phyloP scores from a whole-genome alignment of 139 green algal species.

The Chlorella vulgaris region DNA sequence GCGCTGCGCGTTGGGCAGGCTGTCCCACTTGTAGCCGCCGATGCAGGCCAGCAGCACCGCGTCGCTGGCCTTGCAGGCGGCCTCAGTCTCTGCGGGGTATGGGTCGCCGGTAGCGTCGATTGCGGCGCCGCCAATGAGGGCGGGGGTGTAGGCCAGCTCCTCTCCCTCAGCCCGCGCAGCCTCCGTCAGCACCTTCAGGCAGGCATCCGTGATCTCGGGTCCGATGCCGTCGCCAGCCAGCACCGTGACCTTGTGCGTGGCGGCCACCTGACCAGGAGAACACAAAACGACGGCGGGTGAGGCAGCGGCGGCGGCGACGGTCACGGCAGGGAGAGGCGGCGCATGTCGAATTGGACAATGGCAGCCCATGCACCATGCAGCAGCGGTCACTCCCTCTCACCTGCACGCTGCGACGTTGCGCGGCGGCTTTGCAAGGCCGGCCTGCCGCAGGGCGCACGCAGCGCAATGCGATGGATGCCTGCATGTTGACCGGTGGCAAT shows the following conservation, averaged over 20 bases:
- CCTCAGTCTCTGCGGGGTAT: constrained; percentile 87
- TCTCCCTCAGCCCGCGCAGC: constrained; percentile 72
- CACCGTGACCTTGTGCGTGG: constrained; percentile 80
- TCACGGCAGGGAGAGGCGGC: too few relatives aligned
- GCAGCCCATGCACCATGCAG: not conserved
- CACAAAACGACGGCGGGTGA: not conserved
- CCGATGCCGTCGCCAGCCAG: constrained; percentile 98
- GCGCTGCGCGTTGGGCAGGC: constrained; percentile 73
- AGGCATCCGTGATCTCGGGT: constrained; percentile 94
- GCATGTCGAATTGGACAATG: too few relatives aligned
- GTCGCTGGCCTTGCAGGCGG: constrained; percentile 84
- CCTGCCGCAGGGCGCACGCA: constrained; percentile 4
- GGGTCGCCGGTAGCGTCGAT: constrained; percentile 91
- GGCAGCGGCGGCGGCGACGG: constrained; percentile 1
- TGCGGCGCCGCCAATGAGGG: constrained; percentile 92
- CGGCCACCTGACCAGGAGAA: not conserved
- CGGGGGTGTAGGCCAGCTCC: constrained; percentile 83
- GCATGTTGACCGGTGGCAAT: not conserved
- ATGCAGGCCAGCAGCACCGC: constrained; percentile 94
- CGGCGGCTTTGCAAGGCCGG: not conserved
- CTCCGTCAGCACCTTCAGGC: constrained; percentile 74
- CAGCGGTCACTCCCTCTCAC: not conserved
- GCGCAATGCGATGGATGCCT: constrained; percentile 2
- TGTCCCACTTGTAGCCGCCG: constrained; percentile 99
- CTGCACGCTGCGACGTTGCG: constrained; percentile 16